A percentile compares a stretch with the other conserved stretches of the same genome.
Conservation (phyloP, 2,329 filamentous ascomycete species). For the Anisogramma anomala region DNA sequence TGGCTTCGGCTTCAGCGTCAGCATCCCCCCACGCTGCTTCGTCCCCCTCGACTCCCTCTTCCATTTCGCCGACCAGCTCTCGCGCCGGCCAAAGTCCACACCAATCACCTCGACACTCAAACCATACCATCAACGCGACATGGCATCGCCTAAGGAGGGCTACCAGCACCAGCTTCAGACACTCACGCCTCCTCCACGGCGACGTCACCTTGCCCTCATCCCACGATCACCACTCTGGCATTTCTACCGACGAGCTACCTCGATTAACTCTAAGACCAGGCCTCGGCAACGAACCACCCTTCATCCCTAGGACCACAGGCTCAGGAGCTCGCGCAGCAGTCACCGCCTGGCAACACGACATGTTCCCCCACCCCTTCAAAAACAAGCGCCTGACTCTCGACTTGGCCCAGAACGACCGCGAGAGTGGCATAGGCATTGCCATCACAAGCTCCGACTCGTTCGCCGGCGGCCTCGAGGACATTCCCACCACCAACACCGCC, state of each 20-base stretch:
- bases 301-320: conserved; percentile 48
- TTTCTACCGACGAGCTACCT: conserved; percentile 8
- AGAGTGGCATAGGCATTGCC: conserved; percentile 54
- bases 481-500: conserved; percentile 14
- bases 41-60: conserved; percentile 2
- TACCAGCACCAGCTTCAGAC: conserved; percentile 23
- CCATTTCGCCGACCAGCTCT: conserved; percentile 17
- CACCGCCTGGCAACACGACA: conserved; percentile 47
- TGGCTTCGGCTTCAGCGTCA: neutral
- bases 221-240: conserved; percentile 15
- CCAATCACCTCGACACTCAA: conserved; percentile 16
- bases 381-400: conserved; percentile 35
- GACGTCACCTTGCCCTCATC: too few relatives aligned
- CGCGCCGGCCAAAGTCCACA: conserved; percentile 4
- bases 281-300: conserved; percentile 41
- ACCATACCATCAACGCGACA: conserved; percentile 30
- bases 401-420: conserved; percentile 42
- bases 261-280: conserved; percentile 33
- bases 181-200: conserved; percentile 35
- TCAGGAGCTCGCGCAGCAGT: conserved; percentile 49
- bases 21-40: neutral
- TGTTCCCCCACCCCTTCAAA: conserved; percentile 19
- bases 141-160: conserved; percentile 12
- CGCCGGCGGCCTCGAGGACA: conserved; percentile 20
- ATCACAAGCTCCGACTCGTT: conserved; percentile 33